These are phyloP conservation scores for Citrus australasica DNA, from an alignment of 345 rosid species.

Conservation along the genomic window DNA sequence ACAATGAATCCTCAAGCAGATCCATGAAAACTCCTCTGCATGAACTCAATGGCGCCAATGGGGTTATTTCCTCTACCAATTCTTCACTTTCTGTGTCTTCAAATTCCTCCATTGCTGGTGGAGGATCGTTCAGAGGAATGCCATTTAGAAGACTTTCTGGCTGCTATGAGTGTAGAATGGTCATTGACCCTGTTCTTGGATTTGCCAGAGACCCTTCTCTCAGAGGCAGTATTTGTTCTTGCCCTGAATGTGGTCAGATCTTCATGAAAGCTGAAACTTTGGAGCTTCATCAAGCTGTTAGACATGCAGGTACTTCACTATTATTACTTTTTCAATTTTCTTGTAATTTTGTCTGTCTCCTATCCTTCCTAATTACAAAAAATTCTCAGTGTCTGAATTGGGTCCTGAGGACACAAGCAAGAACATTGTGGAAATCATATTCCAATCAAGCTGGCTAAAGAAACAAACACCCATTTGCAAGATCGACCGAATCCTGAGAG, in stretches of 20 bases:
- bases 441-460: conserved; percentile 87
- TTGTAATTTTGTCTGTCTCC: neutral
- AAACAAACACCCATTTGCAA: conserved; percentile 58
- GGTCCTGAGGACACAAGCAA: conserved; percentile 74
- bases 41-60: conserved; percentile 28
- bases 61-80: conserved; percentile 32
- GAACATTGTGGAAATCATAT: conserved; percentile 86
- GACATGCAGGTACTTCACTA: conserved; percentile 58
- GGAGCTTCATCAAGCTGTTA: conserved; percentile 70
- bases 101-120: conserved; percentile 24
- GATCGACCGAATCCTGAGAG: conserved; percentile 71
- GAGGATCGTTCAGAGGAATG: conserved; percentile 49
- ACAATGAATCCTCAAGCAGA: conserved; percentile 36
- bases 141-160: conserved; percentile 71
- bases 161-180: conserved; percentile 78
- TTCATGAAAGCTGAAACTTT: conserved; percentile 59
- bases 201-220: conserved; percentile 51
- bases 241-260: conserved; percentile 69
- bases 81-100: conserved; percentile 44
- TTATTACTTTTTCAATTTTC: neutral
- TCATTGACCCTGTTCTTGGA: conserved; percentile 70
- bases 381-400: conserved; percentile 57
- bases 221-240: conserved; percentile 50
- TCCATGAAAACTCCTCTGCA: conserved; percentile 50
- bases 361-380: neutral